Conservation (phyloP, 108 stramenopile genomes). For the Cyclotella sp. region DNA sequence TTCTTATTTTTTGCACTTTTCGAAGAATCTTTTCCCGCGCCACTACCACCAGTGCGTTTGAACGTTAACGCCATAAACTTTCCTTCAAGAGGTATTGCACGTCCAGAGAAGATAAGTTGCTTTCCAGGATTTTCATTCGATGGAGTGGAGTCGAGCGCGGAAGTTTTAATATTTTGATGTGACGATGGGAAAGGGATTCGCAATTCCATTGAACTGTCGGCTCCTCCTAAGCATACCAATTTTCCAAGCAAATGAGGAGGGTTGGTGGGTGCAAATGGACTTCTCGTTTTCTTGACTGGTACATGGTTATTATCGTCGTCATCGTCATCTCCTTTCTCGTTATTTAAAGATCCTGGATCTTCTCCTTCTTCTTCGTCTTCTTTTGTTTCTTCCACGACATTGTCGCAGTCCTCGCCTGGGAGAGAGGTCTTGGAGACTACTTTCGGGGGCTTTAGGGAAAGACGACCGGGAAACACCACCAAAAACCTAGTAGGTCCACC, state of each 20-base stretch:
- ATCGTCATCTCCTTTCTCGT: neutral
- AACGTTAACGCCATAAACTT: constrained; percentile 46
- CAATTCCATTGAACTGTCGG: constrained; percentile 26
- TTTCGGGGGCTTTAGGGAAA: constrained; percentile 40
- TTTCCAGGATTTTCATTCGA: constrained; percentile 9
- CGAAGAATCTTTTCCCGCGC: constrained; percentile 37
- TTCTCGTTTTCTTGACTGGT: constrained; percentile 14
- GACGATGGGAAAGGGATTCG: constrained; percentile 37
- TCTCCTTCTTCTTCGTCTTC: constrained; percentile 10
- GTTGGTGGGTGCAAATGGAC: constrained; percentile 44
- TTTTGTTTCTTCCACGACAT: neutral
- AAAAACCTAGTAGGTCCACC: constrained; percentile 41
- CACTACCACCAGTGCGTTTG: constrained; percentile 49
- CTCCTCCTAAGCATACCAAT: constrained; percentile 19
- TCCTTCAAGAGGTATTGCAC: constrained; percentile 43
- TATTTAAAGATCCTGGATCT: neutral
- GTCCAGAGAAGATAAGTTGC: constrained; percentile 41
- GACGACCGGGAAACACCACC: constrained; percentile 45
- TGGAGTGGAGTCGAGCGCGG: neutral
- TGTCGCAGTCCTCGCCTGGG: neutral
- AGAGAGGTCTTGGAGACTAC: neutral
- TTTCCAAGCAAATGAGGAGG: constrained; percentile 47
- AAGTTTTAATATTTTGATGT: neutral
- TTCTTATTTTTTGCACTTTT: constrained; percentile 50
- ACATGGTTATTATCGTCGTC: constrained; percentile 6